phyloP scores from a whole-genome alignment of 345 rosid species.

The Garcia nutans region DNA sequence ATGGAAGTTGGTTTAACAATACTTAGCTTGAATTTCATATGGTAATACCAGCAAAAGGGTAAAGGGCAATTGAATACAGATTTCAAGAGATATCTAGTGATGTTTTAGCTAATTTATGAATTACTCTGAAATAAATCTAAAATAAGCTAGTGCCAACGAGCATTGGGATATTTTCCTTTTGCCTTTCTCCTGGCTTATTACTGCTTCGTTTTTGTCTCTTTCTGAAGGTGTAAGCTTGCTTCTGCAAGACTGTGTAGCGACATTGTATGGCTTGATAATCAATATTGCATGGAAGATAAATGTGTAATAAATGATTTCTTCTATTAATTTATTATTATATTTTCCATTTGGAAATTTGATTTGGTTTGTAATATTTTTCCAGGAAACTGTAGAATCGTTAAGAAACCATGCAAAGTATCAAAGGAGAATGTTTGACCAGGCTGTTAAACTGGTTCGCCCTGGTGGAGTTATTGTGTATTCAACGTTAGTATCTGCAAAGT shows the following conservation, averaged over 20 bases:
- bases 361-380: slow-evolving; percentile 18
- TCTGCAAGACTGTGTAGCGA: neutral
- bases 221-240: slow-evolving; percentile 1
- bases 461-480: slow-evolving; percentile 96
- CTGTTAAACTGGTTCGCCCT: slow-evolving; percentile 89
- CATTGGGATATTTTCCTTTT: neutral
- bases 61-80: neutral
- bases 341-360: slow-evolving; percentile 8
- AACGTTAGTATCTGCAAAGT: slow-evolving; percentile 57
- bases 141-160: neutral
- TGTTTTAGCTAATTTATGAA: neutral
- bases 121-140: neutral
- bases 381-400: slow-evolving; percentile 83
- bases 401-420: slow-evolving; percentile 84
- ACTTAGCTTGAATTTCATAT: neutral
- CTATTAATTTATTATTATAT: neutral
- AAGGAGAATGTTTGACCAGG: slow-evolving; percentile 93
- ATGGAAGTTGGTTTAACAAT: neutral
- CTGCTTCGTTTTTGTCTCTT: neutral
- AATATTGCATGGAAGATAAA: neutral
- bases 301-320: neutral
- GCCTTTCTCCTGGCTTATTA: neutral
- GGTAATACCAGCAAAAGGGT: neutral
- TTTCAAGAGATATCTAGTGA: no score
- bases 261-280: neutral